phyloP scores from a whole-genome alignment of 2,329 filamentous ascomycete genomes.

The Hypoxylon sp. region DNA sequence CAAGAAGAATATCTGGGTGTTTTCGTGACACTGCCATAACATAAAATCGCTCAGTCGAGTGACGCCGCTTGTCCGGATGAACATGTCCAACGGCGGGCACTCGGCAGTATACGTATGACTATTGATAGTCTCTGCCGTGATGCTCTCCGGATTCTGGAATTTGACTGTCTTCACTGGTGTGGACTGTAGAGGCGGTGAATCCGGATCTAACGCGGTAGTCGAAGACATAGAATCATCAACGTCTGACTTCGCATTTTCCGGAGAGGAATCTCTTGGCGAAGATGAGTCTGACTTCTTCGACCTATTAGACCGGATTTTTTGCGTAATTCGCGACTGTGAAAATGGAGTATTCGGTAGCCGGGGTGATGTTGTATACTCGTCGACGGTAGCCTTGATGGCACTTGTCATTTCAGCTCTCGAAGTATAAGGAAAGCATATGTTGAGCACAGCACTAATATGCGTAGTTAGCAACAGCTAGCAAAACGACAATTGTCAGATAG shows the following conservation, averaged over 20 bases:
- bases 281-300: constrained; percentile 64
- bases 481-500: background rate
- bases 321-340: constrained; percentile 87
- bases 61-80: constrained; percentile 93
- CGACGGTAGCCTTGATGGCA: constrained; percentile 88
- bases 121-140: constrained; percentile 85
- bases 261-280: constrained; percentile 65
- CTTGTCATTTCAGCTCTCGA: constrained; percentile 95
- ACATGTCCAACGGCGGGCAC: constrained; percentile 89
- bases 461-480: constrained; percentile 25
- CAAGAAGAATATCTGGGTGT: constrained; percentile 93
- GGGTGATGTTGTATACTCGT: constrained; percentile 84
- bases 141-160: constrained; percentile 83
- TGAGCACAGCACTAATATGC: constrained; percentile 71
- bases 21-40: constrained; percentile 97
- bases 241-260: constrained; percentile 64
- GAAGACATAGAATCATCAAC: constrained; percentile 71
- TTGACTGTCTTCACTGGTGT: constrained; percentile 57
- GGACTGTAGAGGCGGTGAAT: constrained; percentile 63
- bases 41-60: constrained; percentile 96
- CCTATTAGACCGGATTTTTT: constrained; percentile 83
- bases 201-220: constrained; percentile 71
- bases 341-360: constrained; percentile 79
- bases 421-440: constrained; percentile 98
- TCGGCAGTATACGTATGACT: constrained; percentile 90